Evolutionary conservation across 176 grass and related monocot species (phyloP).

Genomic region (Zoysia pacifica): DNA sequence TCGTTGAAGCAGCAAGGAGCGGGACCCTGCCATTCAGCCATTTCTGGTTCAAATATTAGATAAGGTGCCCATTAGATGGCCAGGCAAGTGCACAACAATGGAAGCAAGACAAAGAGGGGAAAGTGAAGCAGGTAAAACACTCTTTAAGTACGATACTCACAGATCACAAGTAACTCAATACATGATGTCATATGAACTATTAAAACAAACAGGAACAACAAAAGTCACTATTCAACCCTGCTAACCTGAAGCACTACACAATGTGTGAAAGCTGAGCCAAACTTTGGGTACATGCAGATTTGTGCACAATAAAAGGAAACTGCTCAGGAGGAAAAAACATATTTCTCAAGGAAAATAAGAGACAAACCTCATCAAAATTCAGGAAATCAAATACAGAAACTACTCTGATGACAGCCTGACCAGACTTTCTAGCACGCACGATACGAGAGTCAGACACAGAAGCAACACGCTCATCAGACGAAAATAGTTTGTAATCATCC

Average conservation of each 20-base stretch:
- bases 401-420: conserved; percentile 78
- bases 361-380: conserved; percentile 82
- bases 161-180: conserved; percentile 24
- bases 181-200: conserved; percentile 9
- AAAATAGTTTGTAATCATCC: conserved; percentile 80
- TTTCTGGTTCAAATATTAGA: too few relatives aligned
- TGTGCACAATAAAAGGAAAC: background rate
- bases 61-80: too few relatives aligned
- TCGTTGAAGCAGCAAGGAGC: too few relatives aligned
- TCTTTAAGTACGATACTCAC: conserved; percentile 10
- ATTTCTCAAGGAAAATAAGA: conserved; percentile 25
- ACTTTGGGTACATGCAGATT: conserved; percentile 11
- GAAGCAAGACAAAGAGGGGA: background rate
- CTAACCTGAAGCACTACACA: background rate
- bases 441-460: conserved; percentile 64
- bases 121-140: background rate
- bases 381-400: conserved; percentile 73
- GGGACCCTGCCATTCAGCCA: too few relatives aligned
- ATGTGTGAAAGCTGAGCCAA: background rate
- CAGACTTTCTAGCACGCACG: conserved; percentile 65
- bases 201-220: conserved; percentile 32
- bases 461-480: conserved; percentile 69
- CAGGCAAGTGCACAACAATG: conserved; percentile 1
- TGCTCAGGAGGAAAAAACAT: conserved; percentile 29
- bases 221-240: conserved; percentile 7